phyloP scores from a whole-genome alignment of 192 early-diverging fungal genomes.

The Coemansia sp. region DNA sequence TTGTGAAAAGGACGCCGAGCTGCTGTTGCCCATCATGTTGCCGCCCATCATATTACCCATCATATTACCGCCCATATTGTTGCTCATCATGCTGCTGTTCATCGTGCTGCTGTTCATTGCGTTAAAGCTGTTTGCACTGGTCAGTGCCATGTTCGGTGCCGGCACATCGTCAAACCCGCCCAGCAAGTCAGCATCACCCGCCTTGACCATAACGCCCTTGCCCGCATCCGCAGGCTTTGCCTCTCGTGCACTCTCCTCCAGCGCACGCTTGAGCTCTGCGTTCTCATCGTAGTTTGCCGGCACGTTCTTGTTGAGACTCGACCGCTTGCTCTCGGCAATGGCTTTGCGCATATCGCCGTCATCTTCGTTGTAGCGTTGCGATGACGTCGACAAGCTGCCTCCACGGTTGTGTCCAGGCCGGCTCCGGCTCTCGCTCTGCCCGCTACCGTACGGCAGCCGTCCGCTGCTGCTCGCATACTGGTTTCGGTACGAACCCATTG shows the following conservation, averaged over 20 bases:
- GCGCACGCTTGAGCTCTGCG: constrained; percentile 71
- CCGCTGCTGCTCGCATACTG: constrained; percentile 45
- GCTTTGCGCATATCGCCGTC: constrained; percentile 80
- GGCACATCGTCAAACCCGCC: constrained; percentile 43
- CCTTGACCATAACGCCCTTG: not conserved
- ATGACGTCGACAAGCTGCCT: constrained; percentile 26
- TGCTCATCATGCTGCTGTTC: not conserved
- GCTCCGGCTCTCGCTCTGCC: constrained; percentile 12
- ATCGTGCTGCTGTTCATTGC: constrained; percentile 27
- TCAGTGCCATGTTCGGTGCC: constrained; percentile 14
- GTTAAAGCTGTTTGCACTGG: constrained; percentile 29
- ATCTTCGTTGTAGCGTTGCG: constrained; percentile 60
- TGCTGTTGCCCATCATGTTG: constrained; percentile 14
- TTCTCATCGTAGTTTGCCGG: constrained; percentile 59
- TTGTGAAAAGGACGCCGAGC: constrained; percentile 20
- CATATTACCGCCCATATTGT: not conserved
- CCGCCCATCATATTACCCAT: constrained; percentile 1
- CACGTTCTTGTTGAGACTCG: constrained; percentile 55
- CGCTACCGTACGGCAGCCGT: constrained; percentile 22
- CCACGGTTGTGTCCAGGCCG: constrained; percentile 25
- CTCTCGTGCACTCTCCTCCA: constrained; percentile 81
- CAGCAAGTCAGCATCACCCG: constrained; percentile 37
- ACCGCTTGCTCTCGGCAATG: constrained; percentile 77
- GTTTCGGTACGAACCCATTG: constrained; percentile 19
- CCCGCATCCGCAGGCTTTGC: constrained; percentile 49